Evolutionary conservation across 2,329 filamentous ascomycete genomes (phyloP).

Genomic region (Claviceps fusiformis): DNA sequence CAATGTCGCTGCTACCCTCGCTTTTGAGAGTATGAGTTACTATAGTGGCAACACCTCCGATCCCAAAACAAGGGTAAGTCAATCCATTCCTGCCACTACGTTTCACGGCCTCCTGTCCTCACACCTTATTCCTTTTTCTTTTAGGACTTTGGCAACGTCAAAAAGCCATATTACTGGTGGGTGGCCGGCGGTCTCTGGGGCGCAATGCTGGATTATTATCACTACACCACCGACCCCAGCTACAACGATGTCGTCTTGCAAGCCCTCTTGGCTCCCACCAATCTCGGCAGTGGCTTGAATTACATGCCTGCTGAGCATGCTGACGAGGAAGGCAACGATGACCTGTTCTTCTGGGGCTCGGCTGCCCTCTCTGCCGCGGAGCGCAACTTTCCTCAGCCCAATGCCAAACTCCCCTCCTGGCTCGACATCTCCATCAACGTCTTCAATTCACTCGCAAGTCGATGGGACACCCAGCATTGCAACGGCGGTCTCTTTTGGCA

Average conservation of each 20-base stretch:
- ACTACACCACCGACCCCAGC: conserved; percentile 47
- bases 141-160: conserved; percentile 47
- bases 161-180: conserved; percentile 58
- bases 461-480: conserved; percentile 59
- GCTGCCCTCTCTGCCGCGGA: conserved; percentile 56
- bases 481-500: conserved; percentile 69
- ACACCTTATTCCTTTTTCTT: background rate
- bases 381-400: conserved; percentile 49
- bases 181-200: conserved; percentile 52
- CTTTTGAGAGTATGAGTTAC: conserved; percentile 47
- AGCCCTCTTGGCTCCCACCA: conserved; percentile 41
- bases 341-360: conserved; percentile 63
- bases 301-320: conserved; percentile 44
- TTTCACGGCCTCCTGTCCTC: background rate
- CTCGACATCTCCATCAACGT: conserved; percentile 54
- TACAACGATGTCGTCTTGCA: conserved; percentile 48
- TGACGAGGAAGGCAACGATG: conserved; percentile 58
- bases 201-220: conserved; percentile 56
- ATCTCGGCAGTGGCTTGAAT: conserved; percentile 42
- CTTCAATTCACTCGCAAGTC: conserved; percentile 54
- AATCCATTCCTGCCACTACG: background rate
- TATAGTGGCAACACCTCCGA: conserved; percentile 46
- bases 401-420: conserved; percentile 45
- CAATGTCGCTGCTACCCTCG: conserved; percentile 45
- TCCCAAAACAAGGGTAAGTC: conserved; percentile 30